Evolutionary conservation across 257 asterid genomes (phyloP).

Genomic region (Parsonsia alboflavescens): DNA sequence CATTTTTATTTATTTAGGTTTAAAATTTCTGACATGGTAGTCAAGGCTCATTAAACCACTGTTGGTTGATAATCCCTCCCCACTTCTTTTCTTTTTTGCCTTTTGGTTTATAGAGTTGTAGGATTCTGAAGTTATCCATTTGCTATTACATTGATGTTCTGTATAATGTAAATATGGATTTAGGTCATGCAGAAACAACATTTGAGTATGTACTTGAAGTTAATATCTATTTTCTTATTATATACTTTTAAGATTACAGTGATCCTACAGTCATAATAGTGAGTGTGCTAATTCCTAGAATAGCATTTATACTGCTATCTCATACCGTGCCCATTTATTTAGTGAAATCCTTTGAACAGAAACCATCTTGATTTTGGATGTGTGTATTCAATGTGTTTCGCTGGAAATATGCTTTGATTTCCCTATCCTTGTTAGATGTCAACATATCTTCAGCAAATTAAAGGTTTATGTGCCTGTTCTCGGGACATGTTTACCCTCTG

Average conservation of each 20-base stretch:
- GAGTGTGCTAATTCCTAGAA: background rate
- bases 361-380: background rate
- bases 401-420: background rate
- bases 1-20: background rate
- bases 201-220: background rate
- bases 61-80: background rate
- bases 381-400: background rate
- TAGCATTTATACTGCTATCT: background rate
- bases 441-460: background rate
- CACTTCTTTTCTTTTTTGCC: background rate
- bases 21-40: background rate
- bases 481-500: background rate
- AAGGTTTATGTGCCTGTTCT: background rate
- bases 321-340: background rate
- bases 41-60: background rate
- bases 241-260: background rate
- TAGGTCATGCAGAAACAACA: background rate
- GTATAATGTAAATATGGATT: background rate
- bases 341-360: background rate
- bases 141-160: background rate
- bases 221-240: background rate
- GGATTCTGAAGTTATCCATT: background rate
- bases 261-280: background rate
- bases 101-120: background rate
- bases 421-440: background rate